These are phyloP conservation scores for Talaromyces sp. DNA, from an alignment of 2,329 filamentous ascomycete species.

Conservation along the genomic window DNA sequence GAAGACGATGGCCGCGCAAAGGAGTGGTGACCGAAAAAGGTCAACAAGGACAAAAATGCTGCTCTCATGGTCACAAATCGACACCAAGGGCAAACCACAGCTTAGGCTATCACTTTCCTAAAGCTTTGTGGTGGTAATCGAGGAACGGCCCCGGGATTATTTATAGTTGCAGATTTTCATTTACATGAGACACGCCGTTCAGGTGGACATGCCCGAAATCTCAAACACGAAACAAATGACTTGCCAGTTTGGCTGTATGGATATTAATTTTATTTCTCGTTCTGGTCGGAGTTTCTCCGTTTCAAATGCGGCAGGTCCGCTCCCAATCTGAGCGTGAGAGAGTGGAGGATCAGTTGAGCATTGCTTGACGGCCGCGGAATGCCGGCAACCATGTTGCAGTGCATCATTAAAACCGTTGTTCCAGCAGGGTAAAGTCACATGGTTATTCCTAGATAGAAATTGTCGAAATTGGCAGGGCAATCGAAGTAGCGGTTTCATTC, in stretches of 20 bases:
- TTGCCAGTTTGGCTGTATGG: not conserved
- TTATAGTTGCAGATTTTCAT: not conserved
- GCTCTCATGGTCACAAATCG: not conserved
- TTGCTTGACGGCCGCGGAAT: constrained; percentile 6
- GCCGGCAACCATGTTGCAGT: constrained; percentile 6
- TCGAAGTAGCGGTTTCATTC: not conserved
- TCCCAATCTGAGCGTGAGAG: not conserved
- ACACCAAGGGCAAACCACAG: not conserved
- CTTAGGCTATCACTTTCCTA: not conserved
- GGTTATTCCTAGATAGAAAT: not conserved
- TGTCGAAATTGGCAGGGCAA: not conserved
- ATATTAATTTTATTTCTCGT: not conserved
- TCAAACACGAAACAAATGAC: not conserved
- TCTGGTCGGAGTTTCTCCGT: not conserved
- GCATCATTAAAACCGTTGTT: not conserved
- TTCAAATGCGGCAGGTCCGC: not conserved
- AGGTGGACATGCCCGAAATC: not conserved
- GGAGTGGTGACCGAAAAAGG: not conserved
- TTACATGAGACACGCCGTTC: not conserved
- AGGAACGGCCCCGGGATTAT: not conserved
- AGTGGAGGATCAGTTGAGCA: not conserved
- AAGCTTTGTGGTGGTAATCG: not conserved
- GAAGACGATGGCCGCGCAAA: not conserved
- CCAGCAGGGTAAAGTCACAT: not conserved
- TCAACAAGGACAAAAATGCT: not conserved